Percentiles rank a stretch among this genome's conserved stretches.
These are phyloP conservation scores for Orbilia javanica DNA, from an alignment of 2,329 filamentous ascomycete genomes.

Conservation along the genomic window DNA sequence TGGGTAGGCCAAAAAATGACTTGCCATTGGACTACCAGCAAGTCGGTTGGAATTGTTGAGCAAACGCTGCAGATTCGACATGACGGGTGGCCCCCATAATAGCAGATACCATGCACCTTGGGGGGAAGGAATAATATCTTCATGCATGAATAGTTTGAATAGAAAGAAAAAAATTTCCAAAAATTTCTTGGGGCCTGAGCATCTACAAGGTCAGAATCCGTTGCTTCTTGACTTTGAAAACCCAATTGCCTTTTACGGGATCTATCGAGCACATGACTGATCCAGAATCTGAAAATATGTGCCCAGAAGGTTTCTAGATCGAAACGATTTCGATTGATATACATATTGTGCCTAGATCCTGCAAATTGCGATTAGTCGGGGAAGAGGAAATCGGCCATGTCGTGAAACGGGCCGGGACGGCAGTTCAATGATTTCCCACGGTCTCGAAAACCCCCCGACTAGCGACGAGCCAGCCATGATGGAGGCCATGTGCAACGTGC, in stretches of 20 bases:
- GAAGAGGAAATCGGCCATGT: conserved; percentile 40
- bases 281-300: conserved; percentile 2
- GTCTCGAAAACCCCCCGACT: conserved; percentile 39
- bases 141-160: conserved; percentile 40
- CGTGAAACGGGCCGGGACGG: conserved; percentile 48
- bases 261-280: background rate
- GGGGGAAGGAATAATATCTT: conserved; percentile 42
- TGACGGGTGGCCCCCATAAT: conserved; percentile 39
- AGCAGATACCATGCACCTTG: conserved; percentile 51
- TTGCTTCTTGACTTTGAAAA: conserved; percentile 39
- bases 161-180: conserved; percentile 30
- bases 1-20: conserved; percentile 35
- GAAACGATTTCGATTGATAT: conserved; percentile 24
- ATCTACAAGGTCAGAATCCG: conserved; percentile 16
- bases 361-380: conserved; percentile 53
- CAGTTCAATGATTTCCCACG: conserved; percentile 31
- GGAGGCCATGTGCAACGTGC: background rate
- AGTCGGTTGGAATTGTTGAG: conserved; percentile 55
- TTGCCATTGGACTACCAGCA: conserved; percentile 43
- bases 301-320: conserved; percentile 4
- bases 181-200: conserved; percentile 23
- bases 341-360: conserved; percentile 27
- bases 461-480: conserved; percentile 12
- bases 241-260: conserved; percentile 24
- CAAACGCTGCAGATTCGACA: conserved; percentile 57